Conservation (phyloP, 345 rosid genomes). For the Passiflora organensis region DNA sequence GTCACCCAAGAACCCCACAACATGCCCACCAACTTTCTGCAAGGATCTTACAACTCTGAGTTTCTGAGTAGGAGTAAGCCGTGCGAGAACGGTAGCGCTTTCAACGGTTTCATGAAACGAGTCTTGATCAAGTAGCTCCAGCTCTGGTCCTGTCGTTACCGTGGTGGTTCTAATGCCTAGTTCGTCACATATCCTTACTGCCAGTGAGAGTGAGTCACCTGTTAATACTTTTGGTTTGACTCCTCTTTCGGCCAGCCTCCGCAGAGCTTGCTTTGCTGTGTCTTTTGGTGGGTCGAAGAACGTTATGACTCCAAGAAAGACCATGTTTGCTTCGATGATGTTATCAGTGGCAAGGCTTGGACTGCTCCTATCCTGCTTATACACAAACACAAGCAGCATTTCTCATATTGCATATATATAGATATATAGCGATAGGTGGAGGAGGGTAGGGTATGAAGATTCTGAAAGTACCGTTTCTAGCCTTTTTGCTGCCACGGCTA, state of each 20-base stretch:
- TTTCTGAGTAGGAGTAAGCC: constrained; percentile 64
- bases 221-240: constrained; percentile 69
- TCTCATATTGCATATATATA: constrained; percentile 9
- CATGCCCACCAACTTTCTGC: constrained; percentile 48
- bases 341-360: constrained; percentile 25
- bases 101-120: constrained; percentile 54
- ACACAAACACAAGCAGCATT: too few relatives aligned
- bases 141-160: constrained; percentile 68
- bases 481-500: constrained; percentile 51
- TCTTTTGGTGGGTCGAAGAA: constrained; percentile 75
- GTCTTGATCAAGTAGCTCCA: constrained; percentile 53
- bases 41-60: constrained; percentile 59
- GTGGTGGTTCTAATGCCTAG: constrained; percentile 61
- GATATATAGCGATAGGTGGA: too few relatives aligned
- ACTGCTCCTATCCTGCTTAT: constrained; percentile 30
- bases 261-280: constrained; percentile 67
- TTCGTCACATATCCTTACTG: constrained; percentile 58
- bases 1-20: constrained; percentile 64
- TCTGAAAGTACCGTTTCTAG: constrained; percentile 29
- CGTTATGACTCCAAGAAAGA: constrained; percentile 54
- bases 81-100: constrained; percentile 54
- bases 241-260: constrained; percentile 68
- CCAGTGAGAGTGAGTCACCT: constrained; percentile 37
- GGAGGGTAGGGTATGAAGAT: too few relatives aligned
- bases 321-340: constrained; percentile 49